These are phyloP conservation scores for Passiflora organensis DNA, from an alignment of 345 rosid genomes.

Conservation along the genomic window DNA sequence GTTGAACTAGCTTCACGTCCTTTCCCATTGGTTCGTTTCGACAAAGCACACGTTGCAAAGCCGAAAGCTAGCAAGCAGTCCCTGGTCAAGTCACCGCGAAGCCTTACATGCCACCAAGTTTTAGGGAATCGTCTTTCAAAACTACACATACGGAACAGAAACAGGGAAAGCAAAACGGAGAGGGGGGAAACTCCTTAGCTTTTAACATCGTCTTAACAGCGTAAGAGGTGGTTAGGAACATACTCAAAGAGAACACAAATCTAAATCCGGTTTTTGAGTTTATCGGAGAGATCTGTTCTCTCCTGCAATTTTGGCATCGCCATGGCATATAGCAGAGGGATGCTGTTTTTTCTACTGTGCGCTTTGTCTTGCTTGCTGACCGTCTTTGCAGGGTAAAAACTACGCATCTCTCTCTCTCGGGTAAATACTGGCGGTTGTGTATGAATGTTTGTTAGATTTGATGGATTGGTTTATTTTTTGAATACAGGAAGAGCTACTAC, in stretches of 20 bases:
- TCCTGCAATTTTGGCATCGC: constrained; percentile 29
- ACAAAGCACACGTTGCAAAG: constrained; percentile 23
- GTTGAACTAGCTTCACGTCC: background rate
- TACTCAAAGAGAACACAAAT: background rate
- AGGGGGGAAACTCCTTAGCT: constrained; percentile 19
- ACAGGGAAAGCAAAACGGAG: constrained; percentile 32
- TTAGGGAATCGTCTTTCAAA: constrained; percentile 24
- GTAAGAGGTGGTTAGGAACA: background rate
- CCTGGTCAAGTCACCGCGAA: no score
- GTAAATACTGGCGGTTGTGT: no score
- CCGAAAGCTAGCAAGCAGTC: no score
- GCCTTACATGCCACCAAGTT: background rate
- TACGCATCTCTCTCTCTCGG: background rate
- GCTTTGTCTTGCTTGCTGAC: constrained; percentile 41
- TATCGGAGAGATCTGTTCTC: constrained; percentile 45
- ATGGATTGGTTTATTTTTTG: constrained; percentile 13
- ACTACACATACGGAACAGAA: background rate
- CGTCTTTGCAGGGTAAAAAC: constrained; percentile 60
- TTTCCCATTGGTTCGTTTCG: constrained; percentile 15
- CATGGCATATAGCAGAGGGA: constrained; percentile 52
- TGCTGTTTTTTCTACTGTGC: constrained; percentile 45
- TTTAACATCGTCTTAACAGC: constrained; percentile 6
- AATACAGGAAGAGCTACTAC: constrained; percentile 82
- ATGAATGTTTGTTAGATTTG: background rate
- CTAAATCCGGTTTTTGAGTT: background rate